These are phyloP conservation scores for Claviceps pazoutovae DNA, from an alignment of 2,329 filamentous ascomycete species.

Conservation along the genomic window DNA sequence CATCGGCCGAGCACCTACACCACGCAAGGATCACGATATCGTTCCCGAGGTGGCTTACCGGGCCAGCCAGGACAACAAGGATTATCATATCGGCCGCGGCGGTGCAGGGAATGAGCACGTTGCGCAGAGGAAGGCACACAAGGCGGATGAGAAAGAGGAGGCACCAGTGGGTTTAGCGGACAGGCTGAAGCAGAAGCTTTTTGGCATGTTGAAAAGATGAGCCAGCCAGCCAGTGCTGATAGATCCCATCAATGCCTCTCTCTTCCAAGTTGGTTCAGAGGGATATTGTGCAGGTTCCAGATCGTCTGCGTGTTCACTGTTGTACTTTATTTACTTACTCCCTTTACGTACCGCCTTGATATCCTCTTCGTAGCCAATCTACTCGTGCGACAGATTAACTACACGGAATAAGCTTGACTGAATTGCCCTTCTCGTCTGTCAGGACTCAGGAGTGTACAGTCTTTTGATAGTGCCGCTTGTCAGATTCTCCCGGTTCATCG, in stretches of 20 bases:
- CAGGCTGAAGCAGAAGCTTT: slow-evolving; percentile 43
- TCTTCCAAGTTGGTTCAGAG: background rate
- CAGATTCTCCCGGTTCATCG: too few species aligned
- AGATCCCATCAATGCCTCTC: background rate
- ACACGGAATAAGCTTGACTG: background rate
- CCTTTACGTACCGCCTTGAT: background rate
- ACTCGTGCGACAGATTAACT: background rate
- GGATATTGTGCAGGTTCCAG: background rate
- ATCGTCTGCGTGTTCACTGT: background rate
- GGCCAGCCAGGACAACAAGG: slow-evolving; percentile 30
- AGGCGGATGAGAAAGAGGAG: slow-evolving; percentile 11
- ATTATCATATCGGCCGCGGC: slow-evolving; percentile 46
- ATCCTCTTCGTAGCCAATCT: background rate
- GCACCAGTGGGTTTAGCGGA: slow-evolving; percentile 34
- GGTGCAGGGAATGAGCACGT: slow-evolving; percentile 43
- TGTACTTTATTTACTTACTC: background rate
- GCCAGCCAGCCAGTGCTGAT: background rate
- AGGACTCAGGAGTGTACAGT: background rate
- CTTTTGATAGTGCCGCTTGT: background rate
- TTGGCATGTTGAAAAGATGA: slow-evolving; percentile 33
- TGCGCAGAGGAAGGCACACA: slow-evolving; percentile 17
- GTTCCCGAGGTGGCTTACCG: slow-evolving; percentile 39
- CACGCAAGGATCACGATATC: slow-evolving; percentile 36
- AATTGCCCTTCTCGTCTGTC: background rate
- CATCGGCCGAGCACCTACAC: slow-evolving; percentile 21